Conservation (phyloP, 805 yeast genomes). For the Candida pseudofarinosa region DNA sequence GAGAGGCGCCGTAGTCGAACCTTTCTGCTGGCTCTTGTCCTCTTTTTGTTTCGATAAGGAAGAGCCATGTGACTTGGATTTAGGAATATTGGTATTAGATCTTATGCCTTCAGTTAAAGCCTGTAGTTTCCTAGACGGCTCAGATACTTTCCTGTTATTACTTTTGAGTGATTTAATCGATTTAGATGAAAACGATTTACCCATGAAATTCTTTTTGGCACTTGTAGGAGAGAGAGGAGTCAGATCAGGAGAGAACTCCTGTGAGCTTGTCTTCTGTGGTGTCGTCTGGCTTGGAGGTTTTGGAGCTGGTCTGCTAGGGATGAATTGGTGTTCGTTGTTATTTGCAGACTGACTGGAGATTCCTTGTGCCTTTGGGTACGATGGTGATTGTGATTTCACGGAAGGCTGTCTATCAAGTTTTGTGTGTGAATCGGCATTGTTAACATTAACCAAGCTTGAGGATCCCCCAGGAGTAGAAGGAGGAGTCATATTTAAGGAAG, state of each 20-base stretch:
- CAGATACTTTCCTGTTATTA: slow-evolving; percentile 21
- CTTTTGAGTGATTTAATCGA: slow-evolving; percentile 29
- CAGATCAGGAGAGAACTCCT: slow-evolving; percentile 11
- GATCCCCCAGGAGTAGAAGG: slow-evolving; percentile 14
- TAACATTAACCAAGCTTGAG: slow-evolving; percentile 4
- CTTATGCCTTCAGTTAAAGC: slow-evolving; percentile 7
- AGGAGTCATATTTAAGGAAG: slow-evolving; percentile 25
- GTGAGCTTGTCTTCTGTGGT: slow-evolving; percentile 4
- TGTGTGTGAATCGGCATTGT: slow-evolving; percentile 4
- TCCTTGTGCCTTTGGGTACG: slow-evolving; percentile 1
- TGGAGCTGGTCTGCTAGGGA: slow-evolving; percentile 69
- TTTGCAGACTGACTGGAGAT: slow-evolving; percentile 5
- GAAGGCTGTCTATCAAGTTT: slow-evolving; percentile 4
- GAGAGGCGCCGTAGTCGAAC: slow-evolving; percentile 38
- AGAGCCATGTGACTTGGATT: slow-evolving; percentile 38
- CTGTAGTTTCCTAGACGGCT: slow-evolving; percentile 9
- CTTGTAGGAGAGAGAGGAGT: slow-evolving; percentile 11
- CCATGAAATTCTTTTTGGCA: slow-evolving; percentile 16
- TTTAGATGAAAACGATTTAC: slow-evolving; percentile 37
- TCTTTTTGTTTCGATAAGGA: slow-evolving; percentile 28
- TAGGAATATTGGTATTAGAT: slow-evolving; percentile 23
- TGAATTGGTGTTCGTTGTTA: slow-evolving; percentile 43
- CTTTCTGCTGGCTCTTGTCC: slow-evolving; percentile 10
- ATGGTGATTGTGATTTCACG: slow-evolving; percentile 2
- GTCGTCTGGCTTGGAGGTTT: slow-evolving; percentile 41